Base-by-base conservation (phyloP, 495 filamentous ascomycete genomes). In the Penicillium lagena region DNA sequence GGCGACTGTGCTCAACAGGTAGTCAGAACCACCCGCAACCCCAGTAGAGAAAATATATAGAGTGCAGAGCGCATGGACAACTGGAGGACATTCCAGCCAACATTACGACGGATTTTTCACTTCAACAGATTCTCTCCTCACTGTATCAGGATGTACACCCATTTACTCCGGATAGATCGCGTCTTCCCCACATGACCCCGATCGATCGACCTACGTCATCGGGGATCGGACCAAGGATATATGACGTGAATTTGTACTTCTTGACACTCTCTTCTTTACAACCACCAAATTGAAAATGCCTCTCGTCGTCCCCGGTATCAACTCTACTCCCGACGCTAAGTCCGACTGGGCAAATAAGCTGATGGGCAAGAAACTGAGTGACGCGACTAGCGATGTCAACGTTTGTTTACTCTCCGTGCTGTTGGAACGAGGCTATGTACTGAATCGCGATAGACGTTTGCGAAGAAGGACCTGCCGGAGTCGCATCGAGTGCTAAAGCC, bases 271-370 rank as follows among this genome's bases (percentile, higher is more conserved):
- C 37, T 4, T 33, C 17, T 39, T 29, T 17, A 12, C 6, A 40
- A 37, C 42, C 14, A 27, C 9, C 33, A 17, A 22, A 8, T 13
- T 1, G 31, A 83, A 56, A 34, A 91, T 91, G 87, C 87, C 87
- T 73, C 86, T 91, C 66, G 81, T 91, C 56, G 78, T 90, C 12
- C 86, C 86, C 11, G 85, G 80, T 57, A 68, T 89, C 68, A 77
- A 72, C 57, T 75, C 71, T 63, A 59, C 66, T 34, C 51, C 58
- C 45, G 70, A 62, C 42, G 70, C 76, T 55, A 80, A 80, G 49
- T 67, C 76, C 33, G 77, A 83, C 48, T 91, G 87, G 87, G 64
- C 64, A 35, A 79, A 73, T 62, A 87, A 88, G 73, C 70, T 91
- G 12, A 78, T 82, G 40, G 86, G 87, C 47, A 90, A 90, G 80